Base-by-base conservation (phyloP, 345 rosid genomes). In the Hirschfeldia incana region DNA sequence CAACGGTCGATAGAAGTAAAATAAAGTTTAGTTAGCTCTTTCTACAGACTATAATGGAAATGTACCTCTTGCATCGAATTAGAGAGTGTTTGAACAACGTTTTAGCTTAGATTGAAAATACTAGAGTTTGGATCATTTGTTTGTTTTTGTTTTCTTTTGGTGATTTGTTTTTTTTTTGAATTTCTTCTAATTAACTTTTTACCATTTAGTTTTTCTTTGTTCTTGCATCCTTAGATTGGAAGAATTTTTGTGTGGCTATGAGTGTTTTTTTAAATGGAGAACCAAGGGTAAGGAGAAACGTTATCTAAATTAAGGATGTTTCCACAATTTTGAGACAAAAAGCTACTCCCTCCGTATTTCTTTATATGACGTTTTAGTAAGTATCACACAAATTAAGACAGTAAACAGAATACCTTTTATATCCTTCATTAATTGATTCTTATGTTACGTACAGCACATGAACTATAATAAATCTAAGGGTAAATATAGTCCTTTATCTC, bases 21-120 rank as follows among this genome's bases (percentile, higher is more conserved):
- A 3, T 27, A 15, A 1, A 30, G 46, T 29, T 29, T 21, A 9
- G 0, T 8, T 2, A 9, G 0, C 49, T 10, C 3, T 67, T 67
- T 26, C 11, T 67, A n/a, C 0, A 58, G 30, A 58, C 32, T 10
- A 34, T 26, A 32, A 44, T 79, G 42, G 12, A 67, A 49, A 59
- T 33, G 27, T 68, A 68, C 78, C 70, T 79, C 82, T 74, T 79
- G 78, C 82, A 68, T 79, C 28, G 78, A 67, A 68, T 51, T 70
- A 80, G 46, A 69, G 68, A 17, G 32, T 63, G 26, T 0, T 0
- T 21, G 49, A 70, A 65, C 73, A 80, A 75, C 9, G 12, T 37
- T 69, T 69, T 69, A 8, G 63, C 34, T 61, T 36, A 49, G 15
- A 29, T 6, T 74, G 49, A 17, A 49, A 59, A 2, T 60, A 34